These are phyloP conservation scores for Acer campestre DNA, from an alignment of 345 rosid genomes.

Conservation along the genomic window DNA sequence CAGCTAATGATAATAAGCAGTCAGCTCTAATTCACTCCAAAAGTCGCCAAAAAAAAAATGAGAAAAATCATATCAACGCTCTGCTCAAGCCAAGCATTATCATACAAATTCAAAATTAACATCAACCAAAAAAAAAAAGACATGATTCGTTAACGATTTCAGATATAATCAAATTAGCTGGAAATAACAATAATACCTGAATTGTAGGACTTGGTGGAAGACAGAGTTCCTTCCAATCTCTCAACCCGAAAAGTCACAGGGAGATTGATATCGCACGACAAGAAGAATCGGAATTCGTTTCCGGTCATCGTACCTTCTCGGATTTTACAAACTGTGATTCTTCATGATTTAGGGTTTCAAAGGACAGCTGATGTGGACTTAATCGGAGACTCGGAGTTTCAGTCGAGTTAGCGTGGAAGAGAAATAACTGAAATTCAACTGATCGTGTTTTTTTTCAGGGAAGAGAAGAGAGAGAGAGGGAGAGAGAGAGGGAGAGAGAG, in stretches of 20 bases:
- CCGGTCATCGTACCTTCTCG: slow-evolving; percentile 50
- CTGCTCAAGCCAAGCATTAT: not conserved
- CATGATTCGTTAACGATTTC: not conserved
- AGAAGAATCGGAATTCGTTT: slow-evolving; percentile 94
- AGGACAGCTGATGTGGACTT: not conserved
- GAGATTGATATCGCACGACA: slow-evolving; percentile 92
- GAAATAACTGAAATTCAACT: not conserved
- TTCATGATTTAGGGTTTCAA: slow-evolving; percentile 13
- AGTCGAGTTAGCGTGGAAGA: slow-evolving; percentile 11
- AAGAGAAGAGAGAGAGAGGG: not conserved
- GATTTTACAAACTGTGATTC: slow-evolving; percentile 11
- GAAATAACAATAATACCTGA: slow-evolving; percentile 41
- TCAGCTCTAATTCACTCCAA: slow-evolving; percentile 3
- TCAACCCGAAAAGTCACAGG: slow-evolving; percentile 94
- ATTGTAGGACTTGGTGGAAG: slow-evolving; percentile 46
- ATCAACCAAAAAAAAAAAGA: not conserved
- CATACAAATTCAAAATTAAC: not conserved
- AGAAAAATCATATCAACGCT: not conserved
- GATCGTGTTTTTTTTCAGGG: not conserved
- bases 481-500: too few relatives aligned
- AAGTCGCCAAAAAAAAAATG: not conserved
- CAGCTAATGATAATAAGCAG: not conserved
- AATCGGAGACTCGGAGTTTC: not conserved
- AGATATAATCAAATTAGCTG: not conserved
- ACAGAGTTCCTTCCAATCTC: slow-evolving; percentile 74